Percentiles rank a stretch among this genome's conserved stretches.
These are phyloP conservation scores for Penicillium bialowiezense DNA, from an alignment of 495 filamentous ascomycete species.

Conservation along the genomic window DNA sequence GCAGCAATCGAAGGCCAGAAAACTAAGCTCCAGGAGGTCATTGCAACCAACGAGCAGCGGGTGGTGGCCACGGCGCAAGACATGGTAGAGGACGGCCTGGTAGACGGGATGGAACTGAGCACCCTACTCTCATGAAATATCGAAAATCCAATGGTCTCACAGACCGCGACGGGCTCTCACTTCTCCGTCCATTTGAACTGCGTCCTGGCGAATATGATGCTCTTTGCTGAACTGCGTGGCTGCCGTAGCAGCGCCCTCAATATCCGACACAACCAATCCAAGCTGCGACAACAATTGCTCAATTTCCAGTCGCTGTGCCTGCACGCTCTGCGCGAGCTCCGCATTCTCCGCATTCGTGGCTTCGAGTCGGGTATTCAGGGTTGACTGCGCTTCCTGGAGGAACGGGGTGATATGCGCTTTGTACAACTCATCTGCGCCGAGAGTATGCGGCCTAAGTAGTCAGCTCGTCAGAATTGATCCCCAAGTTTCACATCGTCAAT, in stretches of 20 bases:
- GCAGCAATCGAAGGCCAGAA: slow-evolving; percentile 43
- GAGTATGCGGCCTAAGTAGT: slow-evolving; percentile 64
- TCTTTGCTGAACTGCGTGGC: slow-evolving; percentile 40
- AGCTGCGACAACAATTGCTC: slow-evolving; percentile 61
- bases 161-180: slow-evolving; percentile 28
- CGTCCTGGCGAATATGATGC: slow-evolving; percentile 41
- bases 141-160: slow-evolving; percentile 8
- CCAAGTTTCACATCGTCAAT: background rate
- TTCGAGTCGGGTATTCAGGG: slow-evolving; percentile 60
- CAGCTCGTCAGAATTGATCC: slow-evolving; percentile 5
- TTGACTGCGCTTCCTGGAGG: slow-evolving; percentile 55
- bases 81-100: slow-evolving; percentile 50
- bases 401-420: slow-evolving; percentile 69
- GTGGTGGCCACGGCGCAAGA: slow-evolving; percentile 41
- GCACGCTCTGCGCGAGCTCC: slow-evolving; percentile 57
- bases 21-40: slow-evolving; percentile 38
- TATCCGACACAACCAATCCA: slow-evolving; percentile 65
- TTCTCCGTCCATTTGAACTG: slow-evolving; percentile 43
- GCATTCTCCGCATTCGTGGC: slow-evolving; percentile 63
- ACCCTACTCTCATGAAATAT: slow-evolving; percentile 33
- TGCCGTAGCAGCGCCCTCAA: slow-evolving; percentile 61
- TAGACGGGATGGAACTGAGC: slow-evolving; percentile 35
- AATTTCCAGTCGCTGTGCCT: slow-evolving; percentile 70
- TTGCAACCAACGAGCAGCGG: slow-evolving; percentile 25
- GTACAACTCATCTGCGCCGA: slow-evolving; percentile 65